Evolutionary conservation across 1,284 basidiomycete species (phyloP), one percentile per base, ranked within the genome.

Genomic region (Coniophora puteana): DNA sequence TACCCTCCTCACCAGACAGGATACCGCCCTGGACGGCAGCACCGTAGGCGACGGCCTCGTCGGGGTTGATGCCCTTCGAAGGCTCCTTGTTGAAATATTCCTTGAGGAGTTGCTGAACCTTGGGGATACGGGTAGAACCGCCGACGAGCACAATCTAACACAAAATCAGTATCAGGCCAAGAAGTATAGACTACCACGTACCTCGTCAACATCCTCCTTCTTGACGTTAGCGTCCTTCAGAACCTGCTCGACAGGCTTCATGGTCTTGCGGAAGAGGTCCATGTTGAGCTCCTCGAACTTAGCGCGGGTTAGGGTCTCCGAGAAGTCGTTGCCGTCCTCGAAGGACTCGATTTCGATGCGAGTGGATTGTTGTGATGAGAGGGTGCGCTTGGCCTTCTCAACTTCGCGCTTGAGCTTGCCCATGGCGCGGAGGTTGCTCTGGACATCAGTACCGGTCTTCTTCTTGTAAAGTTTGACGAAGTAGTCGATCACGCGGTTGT

Each of bases 261-360:
- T 93, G 32, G 95, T 98, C 81, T 94, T 94, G 59, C 93, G 81
- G 89, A 99, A 98, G 38, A 98, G 83, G 59, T 99, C 94, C 74
- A 96, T 89, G 83, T 97, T 97, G 56, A 98, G 76, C 68, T 98
- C 94, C 69, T 98, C 95, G 62, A 99, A 98, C 72, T 97, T 98
- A 72, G 95, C 93, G 46, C 94, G 84, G 46, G 95, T 98, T 31
- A 98, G 80, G 12, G 93, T 92, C 77, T 97, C 94, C 27, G 92
- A 90, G 61, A 98, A 92, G 73, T 99, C 95, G 59, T 96, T 93
- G 56, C 95, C 95, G 56, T 78, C 82, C 68, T 95, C 95, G 71
- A 99, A 98, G 44, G 82, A 86, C 69, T 93, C 89, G 53, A 93
- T 92, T 67, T 93, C 91, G 55, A 93, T 80, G 44, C 83, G 80